phyloP scores from a whole-genome alignment of 2,329 filamentous ascomycete species.

The Passalora sequoiae region DNA sequence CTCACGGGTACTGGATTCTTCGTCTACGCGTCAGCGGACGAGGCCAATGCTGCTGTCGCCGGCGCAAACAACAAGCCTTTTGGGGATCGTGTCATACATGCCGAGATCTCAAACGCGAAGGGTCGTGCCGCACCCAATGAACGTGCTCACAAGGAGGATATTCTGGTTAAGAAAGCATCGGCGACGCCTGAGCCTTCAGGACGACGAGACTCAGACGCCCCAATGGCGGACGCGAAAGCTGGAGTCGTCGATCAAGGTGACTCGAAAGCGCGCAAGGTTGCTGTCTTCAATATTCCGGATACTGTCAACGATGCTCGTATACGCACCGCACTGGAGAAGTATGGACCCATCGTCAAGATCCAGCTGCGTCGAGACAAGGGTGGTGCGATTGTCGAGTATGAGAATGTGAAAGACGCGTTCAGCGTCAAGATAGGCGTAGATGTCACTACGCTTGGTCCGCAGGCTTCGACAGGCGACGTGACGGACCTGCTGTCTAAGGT shows the following conservation, averaged over 20 bases:
- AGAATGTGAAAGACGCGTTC: constrained; percentile 64
- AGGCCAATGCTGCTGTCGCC: constrained; percentile 31
- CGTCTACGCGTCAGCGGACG: constrained; percentile 59
- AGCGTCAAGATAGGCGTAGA: constrained; percentile 54
- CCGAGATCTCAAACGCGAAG: constrained; percentile 29
- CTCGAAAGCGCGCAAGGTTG: constrained; percentile 62
- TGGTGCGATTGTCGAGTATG: constrained; percentile 81
- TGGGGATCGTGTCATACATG: constrained; percentile 32
- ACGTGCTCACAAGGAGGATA: constrained; percentile 28
- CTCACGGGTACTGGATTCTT: constrained; percentile 77
- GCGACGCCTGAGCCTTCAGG: constrained; percentile 25
- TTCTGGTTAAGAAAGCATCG: constrained; percentile 29
- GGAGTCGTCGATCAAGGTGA: constrained; percentile 23
- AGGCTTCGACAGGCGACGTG: constrained; percentile 46
- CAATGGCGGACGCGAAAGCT: constrained; percentile 21
- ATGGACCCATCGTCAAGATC: constrained; percentile 69
- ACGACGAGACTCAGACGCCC: constrained; percentile 29
- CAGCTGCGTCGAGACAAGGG: constrained; percentile 74
- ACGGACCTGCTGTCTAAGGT: constrained; percentile 48
- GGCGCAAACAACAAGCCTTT: constrained; percentile 34
- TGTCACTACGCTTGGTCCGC: constrained; percentile 37
- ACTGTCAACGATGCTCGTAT: constrained; percentile 87
- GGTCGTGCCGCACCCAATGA: constrained; percentile 28
- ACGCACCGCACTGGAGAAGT: constrained; percentile 62
- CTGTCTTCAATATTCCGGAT: constrained; percentile 80